Percentiles rank a stretch among this genome's conserved stretches.
phyloP scores from a whole-genome alignment of 768 basidiomycete species.

The Udeniomyces megalosporus region DNA sequence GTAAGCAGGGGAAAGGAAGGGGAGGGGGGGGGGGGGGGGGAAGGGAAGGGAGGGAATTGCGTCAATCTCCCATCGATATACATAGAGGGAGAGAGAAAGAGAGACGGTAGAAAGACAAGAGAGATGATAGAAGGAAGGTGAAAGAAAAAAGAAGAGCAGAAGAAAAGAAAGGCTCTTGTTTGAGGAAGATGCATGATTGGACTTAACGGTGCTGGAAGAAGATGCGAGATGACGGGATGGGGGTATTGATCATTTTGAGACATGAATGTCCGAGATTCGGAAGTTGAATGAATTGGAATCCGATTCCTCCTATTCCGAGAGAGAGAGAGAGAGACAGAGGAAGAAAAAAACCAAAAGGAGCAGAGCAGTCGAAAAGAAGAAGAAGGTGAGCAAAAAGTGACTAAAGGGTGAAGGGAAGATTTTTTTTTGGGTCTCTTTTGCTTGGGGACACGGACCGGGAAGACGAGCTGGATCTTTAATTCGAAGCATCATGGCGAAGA shows the following conservation, averaged over 20 bases:
- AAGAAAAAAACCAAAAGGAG: not conserved
- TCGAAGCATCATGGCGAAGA: conserved; percentile 72
- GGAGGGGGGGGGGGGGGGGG: not conserved
- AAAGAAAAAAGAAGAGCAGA: not conserved
- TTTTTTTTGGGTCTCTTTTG: too few relatives aligned
- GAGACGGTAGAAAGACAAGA: not conserved
- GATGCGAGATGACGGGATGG: conserved; percentile 21
- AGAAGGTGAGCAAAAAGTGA: not conserved
- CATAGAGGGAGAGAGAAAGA: not conserved
- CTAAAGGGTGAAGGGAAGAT: not conserved
- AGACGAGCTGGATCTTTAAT: conserved; percentile 67
- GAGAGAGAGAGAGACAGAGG: conserved; percentile 12
- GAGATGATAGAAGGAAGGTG: not conserved
- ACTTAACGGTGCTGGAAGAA: conserved; percentile 26
- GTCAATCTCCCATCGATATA: too few relatives aligned
- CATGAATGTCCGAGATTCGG: not conserved
- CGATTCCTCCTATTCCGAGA: conserved; percentile 12
- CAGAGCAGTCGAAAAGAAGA: not conserved
- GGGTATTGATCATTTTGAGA: conserved; percentile 17
- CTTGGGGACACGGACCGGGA: conserved; percentile 56
- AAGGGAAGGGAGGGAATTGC: not conserved
- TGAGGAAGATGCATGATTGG: not conserved
- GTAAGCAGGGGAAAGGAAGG: not conserved
- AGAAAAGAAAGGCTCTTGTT: not conserved
- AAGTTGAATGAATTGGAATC: not conserved